Evolutionary conservation across 2,329 filamentous ascomycete genomes (phyloP), one percentile per base, ranked within the genome.

Genomic region (Xylaria arbuscula): DNA sequence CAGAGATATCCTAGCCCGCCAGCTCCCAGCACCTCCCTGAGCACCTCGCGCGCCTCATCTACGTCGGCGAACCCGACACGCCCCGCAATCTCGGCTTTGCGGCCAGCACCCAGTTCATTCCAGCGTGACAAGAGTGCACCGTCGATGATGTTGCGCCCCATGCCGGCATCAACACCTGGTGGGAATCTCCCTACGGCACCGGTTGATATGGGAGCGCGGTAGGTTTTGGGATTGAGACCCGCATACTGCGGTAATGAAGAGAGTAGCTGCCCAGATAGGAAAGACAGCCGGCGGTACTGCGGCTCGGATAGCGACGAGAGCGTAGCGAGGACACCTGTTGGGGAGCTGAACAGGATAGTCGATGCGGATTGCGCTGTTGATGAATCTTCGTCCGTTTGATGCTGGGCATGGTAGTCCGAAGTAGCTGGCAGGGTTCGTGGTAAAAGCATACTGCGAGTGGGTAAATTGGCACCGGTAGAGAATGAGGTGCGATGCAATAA

Each of bases 401-500:
- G 64, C 56, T 74, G 73, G 62, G 76, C 48, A 62, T 71, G 69
- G 69, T 80, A 76, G 59, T 72, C 65, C 76, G 78, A 68, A 75
- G 70, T 79, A 77, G 55, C 81, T 81, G 59, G 85, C 78, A 88
- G 80, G 3, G 88, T 89, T 17, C 90, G 90, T 1, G 93, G 92
- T 40, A 98, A 86, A 57, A 98, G 88, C 22, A 91, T 89, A 73
- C 94, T 91, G 45, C 87, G 88, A 0, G 92, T 91, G 0, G 92
- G 89, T 71, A 91, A 87, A 79, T 97, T 93, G 19, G 88, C 89
- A 45, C 93, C 94, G 0, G 93, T 90, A 77, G 94, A 91, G 82
- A 99, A 98, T 67, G 93, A 93, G 62, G 92, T 93, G 68, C 93
- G 90, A 80, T 95, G 93, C 8, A 99, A 87, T 28, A 99, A 88